These are phyloP conservation scores for Aspergillus sp. DNA, from an alignment of 2,329 filamentous ascomycete species.

Conservation along the genomic window DNA sequence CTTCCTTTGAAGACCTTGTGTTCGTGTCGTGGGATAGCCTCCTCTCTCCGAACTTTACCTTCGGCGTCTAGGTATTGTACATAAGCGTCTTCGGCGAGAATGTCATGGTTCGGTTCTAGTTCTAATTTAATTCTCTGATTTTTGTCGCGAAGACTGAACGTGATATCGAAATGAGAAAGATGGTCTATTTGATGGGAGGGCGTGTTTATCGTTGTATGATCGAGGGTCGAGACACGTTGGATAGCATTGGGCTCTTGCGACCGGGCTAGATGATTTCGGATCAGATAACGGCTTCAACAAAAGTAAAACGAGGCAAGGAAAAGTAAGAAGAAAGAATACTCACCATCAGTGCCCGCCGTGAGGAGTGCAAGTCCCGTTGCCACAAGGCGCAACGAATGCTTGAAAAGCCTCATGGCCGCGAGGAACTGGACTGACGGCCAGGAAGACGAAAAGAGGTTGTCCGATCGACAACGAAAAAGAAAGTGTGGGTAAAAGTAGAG, in stretches of 20 bases:
- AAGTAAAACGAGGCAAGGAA: neutral
- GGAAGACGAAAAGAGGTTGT: conserved; percentile 1
- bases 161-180: conserved; percentile 79
- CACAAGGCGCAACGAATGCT: conserved; percentile 25
- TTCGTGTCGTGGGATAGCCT: conserved; percentile 68
- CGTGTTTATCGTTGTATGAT: conserved; percentile 74
- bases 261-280: conserved; percentile 52
- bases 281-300: neutral
- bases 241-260: conserved; percentile 76
- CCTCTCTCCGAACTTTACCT: conserved; percentile 65
- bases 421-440: conserved; percentile 10
- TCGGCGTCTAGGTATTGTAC: conserved; percentile 71
- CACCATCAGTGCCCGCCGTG: conserved; percentile 15
- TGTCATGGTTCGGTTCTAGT: conserved; percentile 87
- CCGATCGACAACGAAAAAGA: neutral
- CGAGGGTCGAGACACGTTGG: conserved; percentile 68
- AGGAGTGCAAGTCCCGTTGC: conserved; percentile 27
- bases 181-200: conserved; percentile 77
- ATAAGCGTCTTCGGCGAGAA: conserved; percentile 73
- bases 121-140: conserved; percentile 72
- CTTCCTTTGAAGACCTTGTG: conserved; percentile 84
- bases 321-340: neutral
- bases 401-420: conserved; percentile 27
- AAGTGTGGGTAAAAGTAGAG: neutral
- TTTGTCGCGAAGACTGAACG: conserved; percentile 69